Evolutionary conservation across 148 eudicot species (phyloP), one percentile per base, ranked within the genome.

Genomic region (Camellia japonica): DNA sequence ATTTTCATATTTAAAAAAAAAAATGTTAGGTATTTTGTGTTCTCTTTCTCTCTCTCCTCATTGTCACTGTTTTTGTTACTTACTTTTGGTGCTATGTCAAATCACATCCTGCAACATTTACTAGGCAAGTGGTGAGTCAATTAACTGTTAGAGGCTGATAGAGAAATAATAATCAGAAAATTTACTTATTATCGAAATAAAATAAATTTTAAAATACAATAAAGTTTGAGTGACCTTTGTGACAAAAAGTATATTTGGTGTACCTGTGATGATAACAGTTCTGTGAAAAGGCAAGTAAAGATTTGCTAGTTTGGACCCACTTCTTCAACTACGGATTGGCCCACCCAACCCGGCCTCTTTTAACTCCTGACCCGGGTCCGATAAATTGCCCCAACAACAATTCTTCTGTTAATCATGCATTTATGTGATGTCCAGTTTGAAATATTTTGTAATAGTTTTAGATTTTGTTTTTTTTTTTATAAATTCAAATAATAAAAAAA

Each of bases 1-100:
- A 74, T 70, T 78, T 72, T 72, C 75, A 12, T 7, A 54, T 47
- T 13, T n/a, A 71, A 71, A 30, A 58, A 58, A 49, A 49, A 49
- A 49, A 0, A 51, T 30, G 44, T 52, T 54, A 14, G 43, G 38
- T 23, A 51, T 30, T 30, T 30, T 30, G 38, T 30, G 38, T 30
- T 30, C 1, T 30, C 38, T n/a, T n/a, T 23, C 11, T 52, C 16
- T 14, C 58, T 20, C 4, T 2, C 10, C 12, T 20, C 5, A 67
- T 67, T 41, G 41, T 67, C 23, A 38, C 1, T 38, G 75, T 18
- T 20, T 58, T 58, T 14, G 16, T 14, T 58, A 58, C 61, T 14
- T 58, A 30, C 38, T 30, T 30, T 30, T 6, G 61, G 15, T 58
- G 13, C 12, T 5, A 9, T 11, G 59, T 51, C 75, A 0, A 52